Evolutionary conservation across 2,329 filamentous ascomycete genomes (phyloP).

Genomic region (Penicillium sclerotiorum): DNA sequence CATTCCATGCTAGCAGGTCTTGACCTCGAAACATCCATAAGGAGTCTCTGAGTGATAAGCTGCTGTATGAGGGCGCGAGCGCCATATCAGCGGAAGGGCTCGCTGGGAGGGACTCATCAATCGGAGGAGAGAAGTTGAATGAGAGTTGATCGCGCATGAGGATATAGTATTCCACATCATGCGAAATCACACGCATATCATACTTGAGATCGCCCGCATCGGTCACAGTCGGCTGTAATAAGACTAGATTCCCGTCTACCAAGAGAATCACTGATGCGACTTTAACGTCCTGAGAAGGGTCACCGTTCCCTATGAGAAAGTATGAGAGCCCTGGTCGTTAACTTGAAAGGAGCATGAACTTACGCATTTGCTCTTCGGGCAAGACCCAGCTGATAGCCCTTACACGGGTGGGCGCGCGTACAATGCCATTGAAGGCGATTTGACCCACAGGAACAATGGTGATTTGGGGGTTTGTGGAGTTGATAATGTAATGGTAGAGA

Average conservation of each 20-base stretch:
- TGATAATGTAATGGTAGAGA: constrained; percentile 91
- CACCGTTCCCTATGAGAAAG: constrained; percentile 69
- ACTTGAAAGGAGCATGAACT: constrained; percentile 30
- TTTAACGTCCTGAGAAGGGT: constrained; percentile 92
- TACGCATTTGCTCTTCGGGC: constrained; percentile 81
- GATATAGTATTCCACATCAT: constrained; percentile 94
- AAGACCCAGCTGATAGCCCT: constrained; percentile 94
- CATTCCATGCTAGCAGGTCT: constrained; percentile 84
- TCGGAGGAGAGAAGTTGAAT: constrained; percentile 50
- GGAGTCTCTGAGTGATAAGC: constrained; percentile 73
- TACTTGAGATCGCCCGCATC: constrained; percentile 88
- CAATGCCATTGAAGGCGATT: constrained; percentile 95
- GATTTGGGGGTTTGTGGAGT: constrained; percentile 68
- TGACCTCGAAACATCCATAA: constrained; percentile 93
- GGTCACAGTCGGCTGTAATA: constrained; percentile 83
- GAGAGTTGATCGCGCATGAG: constrained; percentile 82
- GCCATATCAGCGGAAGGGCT: constrained; percentile 53
- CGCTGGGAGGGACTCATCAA: constrained; percentile 52
- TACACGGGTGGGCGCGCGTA: constrained; percentile 88
- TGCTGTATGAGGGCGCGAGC: constrained; percentile 48
- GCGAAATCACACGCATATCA: constrained; percentile 94
- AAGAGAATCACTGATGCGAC: constrained; percentile 92
- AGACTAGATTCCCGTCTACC: constrained; percentile 94
- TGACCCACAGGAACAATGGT: constrained; percentile 92
- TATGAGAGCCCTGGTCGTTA: constrained; percentile 11